Percentiles rank a stretch among this genome's conserved stretches.
Evolutionary conservation across 805 yeast genomes (phyloP).

Genomic region (Barnettozyma vustinii): DNA sequence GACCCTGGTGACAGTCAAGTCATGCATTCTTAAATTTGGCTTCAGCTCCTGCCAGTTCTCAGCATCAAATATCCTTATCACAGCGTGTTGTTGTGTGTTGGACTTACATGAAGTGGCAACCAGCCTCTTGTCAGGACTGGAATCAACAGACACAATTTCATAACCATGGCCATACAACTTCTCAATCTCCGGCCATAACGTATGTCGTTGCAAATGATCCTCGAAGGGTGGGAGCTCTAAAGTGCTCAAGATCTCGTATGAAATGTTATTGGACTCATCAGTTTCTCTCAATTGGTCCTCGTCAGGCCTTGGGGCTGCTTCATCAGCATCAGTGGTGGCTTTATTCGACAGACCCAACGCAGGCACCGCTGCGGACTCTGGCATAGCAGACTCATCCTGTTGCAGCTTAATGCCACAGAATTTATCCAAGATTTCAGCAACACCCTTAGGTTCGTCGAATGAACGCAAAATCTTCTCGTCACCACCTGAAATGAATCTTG

Average conservation of each 20-base stretch:
- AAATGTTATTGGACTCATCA: slow-evolving; percentile 32
- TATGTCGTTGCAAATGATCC: slow-evolving; percentile 84
- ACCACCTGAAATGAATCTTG: slow-evolving; percentile 84
- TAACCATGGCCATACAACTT: slow-evolving; percentile 97
- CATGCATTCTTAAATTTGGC: slow-evolving; percentile 60
- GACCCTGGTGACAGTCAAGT: slow-evolving; percentile 78
- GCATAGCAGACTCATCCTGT: slow-evolving; percentile 37
- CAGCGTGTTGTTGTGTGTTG: slow-evolving; percentile 79
- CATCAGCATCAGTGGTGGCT: slow-evolving; percentile 50
- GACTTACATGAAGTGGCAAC: slow-evolving; percentile 93
- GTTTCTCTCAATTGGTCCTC: slow-evolving; percentile 28
- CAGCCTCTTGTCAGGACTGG: slow-evolving; percentile 53
- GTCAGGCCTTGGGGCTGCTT: slow-evolving; percentile 21
- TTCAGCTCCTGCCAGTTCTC: slow-evolving; percentile 56
- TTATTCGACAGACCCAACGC: slow-evolving; percentile 92
- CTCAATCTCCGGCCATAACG: slow-evolving; percentile 93
- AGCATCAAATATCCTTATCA: slow-evolving; percentile 67
- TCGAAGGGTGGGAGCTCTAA: slow-evolving; percentile 71
- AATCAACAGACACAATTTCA: slow-evolving; percentile 77
- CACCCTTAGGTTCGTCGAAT: slow-evolving; percentile 81
- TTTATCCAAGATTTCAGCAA: slow-evolving; percentile 53
- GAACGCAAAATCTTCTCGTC: slow-evolving; percentile 91
- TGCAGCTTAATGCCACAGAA: slow-evolving; percentile 42
- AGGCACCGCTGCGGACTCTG: slow-evolving; percentile 86
- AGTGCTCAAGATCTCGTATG: slow-evolving; percentile 41